Conservation (phyloP, 2,329 filamentous ascomycete genomes). For the Colletotrichum australisinense region DNA sequence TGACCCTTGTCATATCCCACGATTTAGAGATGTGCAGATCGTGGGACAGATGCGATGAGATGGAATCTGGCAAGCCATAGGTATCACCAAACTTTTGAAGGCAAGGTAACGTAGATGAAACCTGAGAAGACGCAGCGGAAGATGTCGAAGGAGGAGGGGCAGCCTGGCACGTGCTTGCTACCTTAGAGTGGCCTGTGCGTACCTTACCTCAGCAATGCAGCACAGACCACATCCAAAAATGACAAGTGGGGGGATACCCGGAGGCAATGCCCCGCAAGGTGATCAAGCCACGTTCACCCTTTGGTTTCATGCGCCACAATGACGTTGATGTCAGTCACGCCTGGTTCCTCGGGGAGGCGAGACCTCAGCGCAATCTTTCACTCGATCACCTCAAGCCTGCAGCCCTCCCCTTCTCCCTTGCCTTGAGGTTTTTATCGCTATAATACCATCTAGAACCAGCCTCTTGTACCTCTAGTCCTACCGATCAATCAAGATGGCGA, state of each 20-base stretch:
- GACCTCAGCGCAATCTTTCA: background rate
- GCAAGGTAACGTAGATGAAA: too few relatives aligned
- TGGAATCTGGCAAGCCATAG: background rate
- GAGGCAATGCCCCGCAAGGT: background rate
- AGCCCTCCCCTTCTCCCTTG: background rate
- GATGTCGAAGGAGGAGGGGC: background rate
- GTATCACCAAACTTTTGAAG: too few relatives aligned
- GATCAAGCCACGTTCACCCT: conserved; percentile 42
- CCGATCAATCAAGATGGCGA: conserved; percentile 21
- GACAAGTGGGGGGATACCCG: background rate
- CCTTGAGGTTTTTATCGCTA: background rate
- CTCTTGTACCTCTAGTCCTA: background rate
- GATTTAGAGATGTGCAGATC: background rate
- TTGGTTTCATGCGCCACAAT: conserved; percentile 51
- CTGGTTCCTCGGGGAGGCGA: conserved; percentile 1
- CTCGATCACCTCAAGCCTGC: conserved; percentile 11
- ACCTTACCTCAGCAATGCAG: background rate
- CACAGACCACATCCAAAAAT: background rate
- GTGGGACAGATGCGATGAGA: too few relatives aligned
- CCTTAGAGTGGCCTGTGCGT: too few relatives aligned
- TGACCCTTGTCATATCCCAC: background rate
- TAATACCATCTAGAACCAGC: background rate
- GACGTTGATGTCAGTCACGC: conserved; percentile 47
- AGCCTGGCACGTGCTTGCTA: background rate
- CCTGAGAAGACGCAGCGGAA: background rate